phyloP scores from a whole-genome alignment of 2,329 filamentous ascomycete species.

The Blumeria hordei region DNA sequence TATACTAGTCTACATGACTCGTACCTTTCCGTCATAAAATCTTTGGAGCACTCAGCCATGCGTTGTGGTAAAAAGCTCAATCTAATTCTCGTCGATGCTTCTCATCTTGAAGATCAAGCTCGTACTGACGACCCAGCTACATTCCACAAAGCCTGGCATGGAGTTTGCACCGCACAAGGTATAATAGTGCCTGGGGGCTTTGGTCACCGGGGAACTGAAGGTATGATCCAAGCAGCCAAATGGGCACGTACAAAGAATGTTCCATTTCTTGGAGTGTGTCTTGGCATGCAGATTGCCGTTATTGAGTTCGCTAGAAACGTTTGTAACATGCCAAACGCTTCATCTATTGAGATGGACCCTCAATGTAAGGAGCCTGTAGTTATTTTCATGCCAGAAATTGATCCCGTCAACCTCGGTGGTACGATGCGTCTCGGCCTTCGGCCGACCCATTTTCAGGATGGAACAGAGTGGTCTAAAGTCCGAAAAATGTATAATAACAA shows the following conservation, averaged over 20 bases:
- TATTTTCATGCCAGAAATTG: conserved; percentile 80
- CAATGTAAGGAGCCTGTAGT: conserved; percentile 25
- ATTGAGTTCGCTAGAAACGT: conserved; percentile 68
- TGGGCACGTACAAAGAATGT: conserved; percentile 65
- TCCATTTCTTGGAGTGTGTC: conserved; percentile 72
- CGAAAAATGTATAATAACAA: conserved; percentile 45
- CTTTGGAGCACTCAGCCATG: conserved; percentile 82
- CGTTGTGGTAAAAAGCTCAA: conserved; percentile 56
- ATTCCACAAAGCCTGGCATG: conserved; percentile 72
- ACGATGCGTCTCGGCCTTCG: conserved; percentile 70
- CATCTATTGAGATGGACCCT: conserved; percentile 14
- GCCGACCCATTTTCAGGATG: conserved; percentile 48
- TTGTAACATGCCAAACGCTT: conserved; percentile 29
- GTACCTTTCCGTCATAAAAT: conserved; percentile 65
- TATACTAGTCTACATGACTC: conserved; percentile 69
- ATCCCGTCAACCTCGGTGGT: conserved; percentile 52
- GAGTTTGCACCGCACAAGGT: conserved; percentile 42
- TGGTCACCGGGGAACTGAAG: conserved; percentile 57
- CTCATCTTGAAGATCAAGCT: conserved; percentile 50
- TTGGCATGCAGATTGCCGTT: conserved; percentile 55
- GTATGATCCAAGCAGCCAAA: conserved; percentile 71
- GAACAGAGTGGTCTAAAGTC: conserved; percentile 55
- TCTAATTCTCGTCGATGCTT: conserved; percentile 64
- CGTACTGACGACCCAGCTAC: conserved; percentile 38
- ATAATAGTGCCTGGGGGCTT: conserved; percentile 36